Evolutionary conservation across 805 yeast species (phyloP).

Genomic region (Lipomyces mesembrius): DNA sequence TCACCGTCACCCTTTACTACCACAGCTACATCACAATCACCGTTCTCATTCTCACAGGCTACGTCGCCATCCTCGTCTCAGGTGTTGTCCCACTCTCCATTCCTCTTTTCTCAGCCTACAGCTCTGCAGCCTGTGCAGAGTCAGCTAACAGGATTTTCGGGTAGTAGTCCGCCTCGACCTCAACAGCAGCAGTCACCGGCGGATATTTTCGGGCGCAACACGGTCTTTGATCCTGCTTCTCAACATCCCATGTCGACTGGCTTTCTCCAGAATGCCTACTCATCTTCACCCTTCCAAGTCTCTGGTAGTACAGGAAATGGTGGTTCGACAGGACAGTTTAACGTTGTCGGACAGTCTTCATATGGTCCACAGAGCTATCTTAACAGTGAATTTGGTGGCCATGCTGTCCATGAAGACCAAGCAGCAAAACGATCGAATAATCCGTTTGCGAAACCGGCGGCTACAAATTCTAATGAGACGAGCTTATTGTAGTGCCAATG

Average conservation of each 20-base stretch:
- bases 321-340: background rate
- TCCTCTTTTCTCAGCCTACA: background rate
- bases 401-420: constrained; percentile 45
- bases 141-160: background rate
- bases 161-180: background rate
- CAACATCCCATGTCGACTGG: constrained; percentile 35
- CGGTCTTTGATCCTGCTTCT: background rate
- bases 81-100: constrained; percentile 1
- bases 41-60: constrained; percentile 9
- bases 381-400: constrained; percentile 10
- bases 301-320: background rate
- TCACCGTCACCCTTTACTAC: constrained; percentile 8
- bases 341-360: constrained; percentile 1
- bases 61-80: background rate
- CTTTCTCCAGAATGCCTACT: constrained; percentile 33
- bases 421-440: constrained; percentile 64
- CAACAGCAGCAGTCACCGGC: background rate
- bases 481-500: background rate
- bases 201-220: constrained; percentile 18
- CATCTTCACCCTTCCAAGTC: constrained; percentile 4
- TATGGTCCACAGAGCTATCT: background rate
- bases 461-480: background rate
- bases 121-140: constrained; percentile 7
- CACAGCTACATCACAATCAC: background rate
- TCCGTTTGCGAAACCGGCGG: constrained; percentile 61